A percentile compares a stretch with the other conserved stretches of the same genome.
Evolutionary conservation across 2,329 filamentous ascomycete species (phyloP).

Genomic region (Amesomyces nigricolor): DNA sequence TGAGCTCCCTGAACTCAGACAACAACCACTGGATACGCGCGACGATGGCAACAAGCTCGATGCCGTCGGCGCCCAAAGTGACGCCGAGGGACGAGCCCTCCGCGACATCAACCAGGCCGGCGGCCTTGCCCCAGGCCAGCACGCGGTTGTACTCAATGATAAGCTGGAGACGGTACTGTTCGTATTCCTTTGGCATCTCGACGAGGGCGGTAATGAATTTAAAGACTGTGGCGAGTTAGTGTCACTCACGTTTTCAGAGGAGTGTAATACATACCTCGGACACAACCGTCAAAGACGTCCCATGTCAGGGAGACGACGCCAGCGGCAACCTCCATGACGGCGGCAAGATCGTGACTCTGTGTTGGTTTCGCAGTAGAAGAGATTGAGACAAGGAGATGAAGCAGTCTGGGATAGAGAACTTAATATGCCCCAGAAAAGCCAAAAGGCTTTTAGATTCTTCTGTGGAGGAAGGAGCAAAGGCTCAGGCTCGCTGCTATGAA

Average conservation of each 20-base stretch:
- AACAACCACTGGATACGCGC: slow-evolving; percentile 26
- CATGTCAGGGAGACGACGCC: slow-evolving; percentile 24
- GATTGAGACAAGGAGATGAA: background rate
- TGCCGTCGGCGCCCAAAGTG: slow-evolving; percentile 21
- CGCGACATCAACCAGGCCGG: slow-evolving; percentile 24
- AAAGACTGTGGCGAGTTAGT: slow-evolving; percentile 17
- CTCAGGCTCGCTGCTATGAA: too few relatives aligned
- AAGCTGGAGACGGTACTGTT: slow-evolving; percentile 26
- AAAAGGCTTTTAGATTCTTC: too few relatives aligned
- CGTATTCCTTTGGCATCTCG: slow-evolving; percentile 26
- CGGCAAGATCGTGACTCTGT: background rate
- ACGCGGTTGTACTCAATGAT: slow-evolving; percentile 28
- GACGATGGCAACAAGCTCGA: slow-evolving; percentile 24
- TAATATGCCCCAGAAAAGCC: too few relatives aligned
- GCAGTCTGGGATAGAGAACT: too few relatives aligned
- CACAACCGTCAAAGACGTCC: slow-evolving; percentile 26
- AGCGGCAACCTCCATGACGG: slow-evolving; percentile 18
- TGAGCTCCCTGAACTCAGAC: slow-evolving; percentile 25
- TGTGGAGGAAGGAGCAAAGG: too few relatives aligned
- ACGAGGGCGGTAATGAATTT: slow-evolving; percentile 26
- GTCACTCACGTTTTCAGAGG: background rate
- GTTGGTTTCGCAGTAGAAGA: background rate
- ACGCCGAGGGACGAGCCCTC: slow-evolving; percentile 20
- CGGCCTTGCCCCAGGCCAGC: slow-evolving; percentile 27
- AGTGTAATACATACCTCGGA: slow-evolving; percentile 17